Evolutionary conservation across 1,284 basidiomycete species (phyloP), one percentile per base, ranked within the genome.

Genomic region (Phlebopus sp.): DNA sequence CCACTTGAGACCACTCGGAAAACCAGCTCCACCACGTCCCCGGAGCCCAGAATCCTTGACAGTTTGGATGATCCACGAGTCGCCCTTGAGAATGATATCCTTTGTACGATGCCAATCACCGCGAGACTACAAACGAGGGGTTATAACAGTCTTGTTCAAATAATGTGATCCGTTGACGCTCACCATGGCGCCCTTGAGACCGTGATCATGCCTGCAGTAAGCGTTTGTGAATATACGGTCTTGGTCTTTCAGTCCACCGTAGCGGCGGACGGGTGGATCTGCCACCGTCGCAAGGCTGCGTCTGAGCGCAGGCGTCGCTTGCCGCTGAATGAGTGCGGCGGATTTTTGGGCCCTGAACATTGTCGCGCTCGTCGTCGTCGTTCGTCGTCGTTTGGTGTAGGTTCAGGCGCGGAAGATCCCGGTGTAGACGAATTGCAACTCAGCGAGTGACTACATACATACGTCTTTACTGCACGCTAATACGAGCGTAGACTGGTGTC

Each of bases 81-180:
- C 93, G 49, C 96, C 95, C 69, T 97, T 98, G 48, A 87, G 75
- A 38, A 99, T 56, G 59, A 98, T 97, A 54, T 97, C 96, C 71
- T 97, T 97, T 53, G 96, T 99, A 55, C 82, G 79, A 71, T 98
- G 95, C 97, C 96, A 99, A 75, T 98, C 95, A 37, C 96, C 96
- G 44, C 96, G 86, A 41, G 86, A 78, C 87, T 95, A 36, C 19
- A 37, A 29, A 7, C 4, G 31, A 27, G 17, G n/a, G 11, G 14
- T 47, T 43, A 29, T 34, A 5, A 38, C 39, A 42, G 14, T n/a
- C 17, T 19, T 9, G 37, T 2, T 15, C 9, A 23, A 4, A 1
- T 32, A 23, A 49, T 6, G 8, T 6, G 8, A 6, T 3, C 1
- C 32, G 10, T 9, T 21, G 17, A 35, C 67, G 8, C 74, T 45